Evolutionary conservation across 345 rosid genomes (phyloP).

Genomic region (Lenwebbia sp.): DNA sequence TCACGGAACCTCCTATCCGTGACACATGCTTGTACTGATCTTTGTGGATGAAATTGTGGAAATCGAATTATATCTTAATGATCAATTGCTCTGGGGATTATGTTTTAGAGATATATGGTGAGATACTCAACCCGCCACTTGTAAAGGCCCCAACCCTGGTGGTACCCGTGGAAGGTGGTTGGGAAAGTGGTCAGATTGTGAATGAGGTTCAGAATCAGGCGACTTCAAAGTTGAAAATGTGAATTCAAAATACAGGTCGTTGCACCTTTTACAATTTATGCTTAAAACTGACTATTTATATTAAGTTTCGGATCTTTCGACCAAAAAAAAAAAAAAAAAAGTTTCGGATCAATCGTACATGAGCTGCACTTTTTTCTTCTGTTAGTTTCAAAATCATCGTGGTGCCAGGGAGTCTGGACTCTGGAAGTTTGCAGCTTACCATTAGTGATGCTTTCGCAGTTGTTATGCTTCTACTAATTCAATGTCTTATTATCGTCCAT

Average conservation of each 20-base stretch:
- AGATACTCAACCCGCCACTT: neutral
- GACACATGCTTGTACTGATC: neutral
- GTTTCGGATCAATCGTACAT: neutral
- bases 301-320: too few species aligned
- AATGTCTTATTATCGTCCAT: neutral
- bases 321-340: too few species aligned
- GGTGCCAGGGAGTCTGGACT: too few species aligned
- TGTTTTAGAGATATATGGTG: constrained; percentile 22
- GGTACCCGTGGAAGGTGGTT: neutral
- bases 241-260: constrained; percentile 44
- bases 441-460: too few species aligned
- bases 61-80: neutral
- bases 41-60: neutral
- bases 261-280: neutral
- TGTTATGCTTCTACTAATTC: too few species aligned
- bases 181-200: constrained; percentile 1
- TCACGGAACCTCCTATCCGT: too few species aligned
- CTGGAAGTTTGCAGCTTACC: too few species aligned
- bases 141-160: neutral
- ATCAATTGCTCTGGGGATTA: neutral
- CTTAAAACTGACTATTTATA: too few species aligned
- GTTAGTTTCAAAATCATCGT: neutral
- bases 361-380: neutral
- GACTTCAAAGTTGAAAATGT: constrained; percentile 3
- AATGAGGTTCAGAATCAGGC: neutral